These are phyloP conservation scores for Metrosideros polymorpha DNA, from an alignment of 441 rosid species.

Conservation along the genomic window DNA sequence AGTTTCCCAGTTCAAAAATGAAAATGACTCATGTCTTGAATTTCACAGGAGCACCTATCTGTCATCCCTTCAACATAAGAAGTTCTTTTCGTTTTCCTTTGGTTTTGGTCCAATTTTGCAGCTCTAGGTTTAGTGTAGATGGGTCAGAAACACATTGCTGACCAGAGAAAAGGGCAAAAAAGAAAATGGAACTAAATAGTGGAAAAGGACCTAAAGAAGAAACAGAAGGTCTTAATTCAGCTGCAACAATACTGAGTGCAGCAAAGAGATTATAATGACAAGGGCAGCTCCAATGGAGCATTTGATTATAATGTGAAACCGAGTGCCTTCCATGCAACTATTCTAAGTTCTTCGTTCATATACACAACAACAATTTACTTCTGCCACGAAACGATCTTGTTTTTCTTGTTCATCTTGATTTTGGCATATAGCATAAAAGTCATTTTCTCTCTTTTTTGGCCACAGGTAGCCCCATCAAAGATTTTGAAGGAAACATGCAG, in stretches of 20 bases:
- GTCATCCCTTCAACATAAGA: not conserved
- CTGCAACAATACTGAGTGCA: not conserved
- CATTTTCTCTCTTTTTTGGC: not conserved
- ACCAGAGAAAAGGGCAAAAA: not conserved
- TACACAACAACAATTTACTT: not conserved
- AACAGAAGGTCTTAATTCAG: not conserved
- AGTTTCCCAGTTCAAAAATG: not conserved
- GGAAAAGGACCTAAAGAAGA: not conserved
- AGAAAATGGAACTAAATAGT: not conserved
- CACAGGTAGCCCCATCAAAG: slow-evolving; percentile 23
- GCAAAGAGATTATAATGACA: not conserved
- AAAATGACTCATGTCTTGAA: not conserved
- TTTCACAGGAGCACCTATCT: not conserved
- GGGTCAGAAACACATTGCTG: not conserved
- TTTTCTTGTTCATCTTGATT: not conserved
- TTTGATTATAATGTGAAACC: not conserved
- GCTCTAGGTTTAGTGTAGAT: not conserved
- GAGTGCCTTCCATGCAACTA: not conserved
- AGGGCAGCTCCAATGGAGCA: not conserved
- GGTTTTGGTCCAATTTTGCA: not conserved
- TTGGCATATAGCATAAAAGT: not conserved
- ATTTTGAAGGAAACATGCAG: slow-evolving; percentile 33
- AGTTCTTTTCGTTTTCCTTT: not conserved
- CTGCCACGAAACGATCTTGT: not conserved
- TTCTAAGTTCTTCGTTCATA: not conserved